Evolutionary conservation across 1,284 basidiomycete genomes (phyloP).

Genomic region (Omphalotus olearius): DNA sequence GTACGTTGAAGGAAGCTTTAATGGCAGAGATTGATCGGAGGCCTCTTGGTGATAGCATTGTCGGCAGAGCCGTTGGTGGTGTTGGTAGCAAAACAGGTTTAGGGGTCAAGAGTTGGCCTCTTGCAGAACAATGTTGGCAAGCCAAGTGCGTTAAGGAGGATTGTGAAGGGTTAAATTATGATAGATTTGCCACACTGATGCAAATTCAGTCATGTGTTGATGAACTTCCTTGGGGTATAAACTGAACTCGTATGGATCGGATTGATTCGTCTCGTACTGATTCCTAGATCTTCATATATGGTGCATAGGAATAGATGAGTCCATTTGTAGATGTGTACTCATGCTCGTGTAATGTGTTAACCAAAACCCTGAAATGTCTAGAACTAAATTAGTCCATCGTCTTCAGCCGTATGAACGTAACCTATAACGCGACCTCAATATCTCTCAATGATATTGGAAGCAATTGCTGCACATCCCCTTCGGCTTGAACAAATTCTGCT

Average conservation of each 20-base stretch:
- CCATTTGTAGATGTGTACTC: no score
- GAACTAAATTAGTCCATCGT: no score
- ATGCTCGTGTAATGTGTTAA: no score
- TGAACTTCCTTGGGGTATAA: slow-evolving; percentile 25
- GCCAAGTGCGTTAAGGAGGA: slow-evolving; percentile 34
- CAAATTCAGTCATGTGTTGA: slow-evolving; percentile 39
- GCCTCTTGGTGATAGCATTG: slow-evolving; percentile 34
- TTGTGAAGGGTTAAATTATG: slow-evolving; percentile 38
- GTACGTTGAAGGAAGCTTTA: slow-evolving; percentile 34
- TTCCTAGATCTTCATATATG: no score
- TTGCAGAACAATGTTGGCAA: slow-evolving; percentile 39
- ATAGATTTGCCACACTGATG: slow-evolving; percentile 35
- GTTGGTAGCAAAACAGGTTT: slow-evolving; percentile 15
- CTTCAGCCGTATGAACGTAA: no score
- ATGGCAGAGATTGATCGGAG: slow-evolving; percentile 35
- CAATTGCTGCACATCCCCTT: slow-evolving; percentile 61
- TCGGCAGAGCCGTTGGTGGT: slow-evolving; percentile 13
- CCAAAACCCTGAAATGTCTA: no score
- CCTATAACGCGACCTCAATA: not conserved
- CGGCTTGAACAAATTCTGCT: slow-evolving; percentile 58
- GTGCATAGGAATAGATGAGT: no score
- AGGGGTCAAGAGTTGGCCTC: slow-evolving; percentile 35
- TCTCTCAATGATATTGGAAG: slow-evolving; percentile 39
- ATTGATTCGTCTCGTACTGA: no score
- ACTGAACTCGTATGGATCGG: no score